Conservation (phyloP, 768 basidiomycete genomes). For the Exsudoporus frostii region DNA sequence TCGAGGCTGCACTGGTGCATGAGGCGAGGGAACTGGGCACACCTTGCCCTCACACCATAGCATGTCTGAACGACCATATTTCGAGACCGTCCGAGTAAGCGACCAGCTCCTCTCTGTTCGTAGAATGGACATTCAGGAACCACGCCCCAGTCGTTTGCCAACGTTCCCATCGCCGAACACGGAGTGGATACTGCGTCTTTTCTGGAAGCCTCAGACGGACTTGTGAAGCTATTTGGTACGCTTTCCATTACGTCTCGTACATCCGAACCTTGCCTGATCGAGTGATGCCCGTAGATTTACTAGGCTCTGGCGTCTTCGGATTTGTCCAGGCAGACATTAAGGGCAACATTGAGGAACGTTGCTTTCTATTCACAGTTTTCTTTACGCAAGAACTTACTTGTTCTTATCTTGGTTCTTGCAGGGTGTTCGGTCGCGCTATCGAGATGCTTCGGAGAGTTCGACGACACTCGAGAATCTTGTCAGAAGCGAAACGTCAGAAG, state of each 20-base stretch:
- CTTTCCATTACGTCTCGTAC: slow-evolving; percentile 22
- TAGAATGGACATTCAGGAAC: slow-evolving; percentile 4
- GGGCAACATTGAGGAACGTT: slow-evolving; percentile 59
- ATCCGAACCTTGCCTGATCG: slow-evolving; percentile 10
- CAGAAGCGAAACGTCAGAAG: slow-evolving; percentile 43
- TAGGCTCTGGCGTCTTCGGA: slow-evolving; percentile 66
- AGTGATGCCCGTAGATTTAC: slow-evolving; percentile 46
- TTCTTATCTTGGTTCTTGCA: slow-evolving; percentile 28
- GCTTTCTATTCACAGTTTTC: slow-evolving; percentile 13
- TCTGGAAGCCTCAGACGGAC: slow-evolving; percentile 84
- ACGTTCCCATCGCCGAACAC: slow-evolving; percentile 69
- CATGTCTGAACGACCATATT: slow-evolving; percentile 48
- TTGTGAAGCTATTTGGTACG: slow-evolving; percentile 71
- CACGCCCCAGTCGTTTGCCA: slow-evolving; percentile 70
- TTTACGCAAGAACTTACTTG: slow-evolving; percentile 10
- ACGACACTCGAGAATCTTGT: slow-evolving; percentile 62
- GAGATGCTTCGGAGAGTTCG: slow-evolving; percentile 41
- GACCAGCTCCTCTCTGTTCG: neutral
- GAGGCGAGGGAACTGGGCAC: slow-evolving; percentile 14
- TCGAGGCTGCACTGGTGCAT: slow-evolving; percentile 28
- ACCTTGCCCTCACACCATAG: slow-evolving; percentile 7
- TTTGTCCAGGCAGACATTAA: slow-evolving; percentile 72
- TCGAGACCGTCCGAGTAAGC: slow-evolving; percentile 64
- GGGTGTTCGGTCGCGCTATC: slow-evolving; percentile 64
- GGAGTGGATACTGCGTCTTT: slow-evolving; percentile 82